phyloP scores from a whole-genome alignment of 257 asterid species.

The Solanum ossicruentum region DNA sequence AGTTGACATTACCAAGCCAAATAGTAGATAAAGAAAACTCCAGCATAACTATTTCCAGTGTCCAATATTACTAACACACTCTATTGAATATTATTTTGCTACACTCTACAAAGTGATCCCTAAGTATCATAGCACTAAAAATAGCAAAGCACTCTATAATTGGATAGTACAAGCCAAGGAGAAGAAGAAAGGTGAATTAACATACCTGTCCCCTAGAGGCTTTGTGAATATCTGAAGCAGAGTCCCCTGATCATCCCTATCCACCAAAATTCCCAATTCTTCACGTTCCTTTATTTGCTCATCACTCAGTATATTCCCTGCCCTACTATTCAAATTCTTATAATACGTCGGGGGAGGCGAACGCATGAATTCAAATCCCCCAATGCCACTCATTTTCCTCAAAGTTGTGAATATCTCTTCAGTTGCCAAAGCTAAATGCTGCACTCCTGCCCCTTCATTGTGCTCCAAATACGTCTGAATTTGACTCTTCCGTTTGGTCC shows the following conservation, averaged over 20 bases:
- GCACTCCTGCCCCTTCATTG: constrained; percentile 85
- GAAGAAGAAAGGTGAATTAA: background rate
- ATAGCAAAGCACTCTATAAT: background rate
- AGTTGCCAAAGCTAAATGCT: constrained; percentile 71
- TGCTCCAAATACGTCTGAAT: constrained; percentile 96
- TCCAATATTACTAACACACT: background rate
- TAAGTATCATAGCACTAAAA: background rate
- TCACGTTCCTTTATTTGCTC: constrained; percentile 76
- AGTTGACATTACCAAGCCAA: background rate
- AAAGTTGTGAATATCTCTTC: constrained; percentile 67
- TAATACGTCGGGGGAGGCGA: constrained; percentile 78
- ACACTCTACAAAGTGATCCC: background rate
- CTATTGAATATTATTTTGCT: background rate
- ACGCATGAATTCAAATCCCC: constrained; percentile 96
- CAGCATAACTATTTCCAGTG: background rate
- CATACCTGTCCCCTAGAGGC: constrained; percentile 92
- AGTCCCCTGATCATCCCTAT: constrained; percentile 94
- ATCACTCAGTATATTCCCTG: constrained; percentile 59
- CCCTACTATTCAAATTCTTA: constrained; percentile 55
- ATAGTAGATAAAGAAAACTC: background rate
- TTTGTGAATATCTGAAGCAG: constrained; percentile 94
- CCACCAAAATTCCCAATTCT: constrained; percentile 86
- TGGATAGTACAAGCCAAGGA: background rate
- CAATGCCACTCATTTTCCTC: constrained; percentile 68
- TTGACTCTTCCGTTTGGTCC: constrained; percentile 87